Conservation (phyloP, 208 protist species). For the Crithidia mellificae region DNA sequence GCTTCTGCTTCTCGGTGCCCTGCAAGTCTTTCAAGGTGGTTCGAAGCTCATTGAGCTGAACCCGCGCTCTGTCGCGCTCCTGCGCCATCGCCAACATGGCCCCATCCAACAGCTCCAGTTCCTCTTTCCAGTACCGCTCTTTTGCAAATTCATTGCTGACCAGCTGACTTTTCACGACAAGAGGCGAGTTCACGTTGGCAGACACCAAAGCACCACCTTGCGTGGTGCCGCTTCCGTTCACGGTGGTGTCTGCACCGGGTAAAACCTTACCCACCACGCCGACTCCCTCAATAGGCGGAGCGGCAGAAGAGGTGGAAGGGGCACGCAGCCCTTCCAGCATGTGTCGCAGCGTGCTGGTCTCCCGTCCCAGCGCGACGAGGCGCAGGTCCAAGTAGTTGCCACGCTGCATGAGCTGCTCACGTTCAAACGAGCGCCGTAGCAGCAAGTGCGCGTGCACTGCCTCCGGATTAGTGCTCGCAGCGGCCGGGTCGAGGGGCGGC, state of each 20-base stretch:
- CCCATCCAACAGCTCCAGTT: slow-evolving; percentile 39
- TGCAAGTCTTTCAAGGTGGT: slow-evolving; percentile 35
- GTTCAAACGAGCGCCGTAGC: slow-evolving; percentile 59
- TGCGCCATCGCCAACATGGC: slow-evolving; percentile 30
- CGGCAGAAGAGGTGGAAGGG: neutral
- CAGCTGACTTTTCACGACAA: slow-evolving; percentile 20
- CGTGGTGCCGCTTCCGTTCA: neutral
- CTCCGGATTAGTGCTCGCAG: slow-evolving; percentile 40
- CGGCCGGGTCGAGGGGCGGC: slow-evolving; percentile 10
- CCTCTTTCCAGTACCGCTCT: slow-evolving; percentile 22
- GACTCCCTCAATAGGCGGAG: neutral
- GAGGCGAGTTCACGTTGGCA: neutral
- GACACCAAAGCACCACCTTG: neutral
- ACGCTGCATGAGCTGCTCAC: slow-evolving; percentile 72
- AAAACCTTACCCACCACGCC: neutral
- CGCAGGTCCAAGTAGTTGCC: slow-evolving; percentile 80
- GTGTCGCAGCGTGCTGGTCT: slow-evolving; percentile 56
- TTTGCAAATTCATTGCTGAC: slow-evolving; percentile 7
- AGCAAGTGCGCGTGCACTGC: slow-evolving; percentile 67
- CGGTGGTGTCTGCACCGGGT: too few relatives aligned
- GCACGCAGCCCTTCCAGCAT: slow-evolving; percentile 52
- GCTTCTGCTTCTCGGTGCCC: slow-evolving; percentile 37
- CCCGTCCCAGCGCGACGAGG: slow-evolving; percentile 60
- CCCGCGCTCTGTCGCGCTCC: slow-evolving; percentile 23
- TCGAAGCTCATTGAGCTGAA: slow-evolving; percentile 28